Percentiles rank a stretch among this genome's conserved stretches.
Evolutionary conservation across 2,329 filamentous ascomycete genomes (phyloP).

Genomic region (Pseudogymnoascus sp.): DNA sequence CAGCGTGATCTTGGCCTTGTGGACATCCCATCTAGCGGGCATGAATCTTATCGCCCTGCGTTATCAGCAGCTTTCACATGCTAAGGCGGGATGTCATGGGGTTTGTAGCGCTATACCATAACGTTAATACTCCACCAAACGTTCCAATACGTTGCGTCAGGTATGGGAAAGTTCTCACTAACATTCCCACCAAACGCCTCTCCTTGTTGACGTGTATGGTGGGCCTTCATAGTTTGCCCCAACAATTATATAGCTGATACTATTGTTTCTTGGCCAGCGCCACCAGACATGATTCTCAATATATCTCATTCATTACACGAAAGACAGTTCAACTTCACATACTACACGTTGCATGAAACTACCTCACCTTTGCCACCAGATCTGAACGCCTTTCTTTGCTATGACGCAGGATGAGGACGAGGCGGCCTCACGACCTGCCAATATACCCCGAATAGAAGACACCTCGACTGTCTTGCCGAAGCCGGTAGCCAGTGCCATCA

Average conservation of each 20-base stretch:
- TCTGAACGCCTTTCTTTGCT: slow-evolving; percentile 3
- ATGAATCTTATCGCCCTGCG: slow-evolving; percentile 4
- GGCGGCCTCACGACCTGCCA: slow-evolving; percentile 11
- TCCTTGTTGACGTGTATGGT: slow-evolving; percentile 2
- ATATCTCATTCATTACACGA: neutral
- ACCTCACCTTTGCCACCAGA: neutral
- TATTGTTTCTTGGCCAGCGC: slow-evolving; percentile 6
- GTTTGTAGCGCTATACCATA: neutral
- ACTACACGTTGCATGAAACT: neutral
- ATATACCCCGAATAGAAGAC: neutral
- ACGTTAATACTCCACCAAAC: neutral
- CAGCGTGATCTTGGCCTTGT: neutral
- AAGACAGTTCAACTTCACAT: neutral
- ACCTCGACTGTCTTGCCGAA: slow-evolving; percentile 46
- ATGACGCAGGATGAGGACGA: slow-evolving; percentile 23
- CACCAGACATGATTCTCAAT: neutral
- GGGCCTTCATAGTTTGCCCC: slow-evolving; percentile 4
- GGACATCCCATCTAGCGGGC: neutral
- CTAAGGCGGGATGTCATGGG: neutral
- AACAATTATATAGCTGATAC: slow-evolving; percentile 4
- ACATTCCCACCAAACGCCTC: neutral
- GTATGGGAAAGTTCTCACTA: slow-evolving; percentile 7
- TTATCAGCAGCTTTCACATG: slow-evolving; percentile 9
- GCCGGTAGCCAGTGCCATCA: slow-evolving; percentile 50
- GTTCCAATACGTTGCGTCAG: slow-evolving; percentile 4